These are phyloP conservation scores for Durio zibethinus DNA, from an alignment of 345 rosid genomes.

Conservation along the genomic window DNA sequence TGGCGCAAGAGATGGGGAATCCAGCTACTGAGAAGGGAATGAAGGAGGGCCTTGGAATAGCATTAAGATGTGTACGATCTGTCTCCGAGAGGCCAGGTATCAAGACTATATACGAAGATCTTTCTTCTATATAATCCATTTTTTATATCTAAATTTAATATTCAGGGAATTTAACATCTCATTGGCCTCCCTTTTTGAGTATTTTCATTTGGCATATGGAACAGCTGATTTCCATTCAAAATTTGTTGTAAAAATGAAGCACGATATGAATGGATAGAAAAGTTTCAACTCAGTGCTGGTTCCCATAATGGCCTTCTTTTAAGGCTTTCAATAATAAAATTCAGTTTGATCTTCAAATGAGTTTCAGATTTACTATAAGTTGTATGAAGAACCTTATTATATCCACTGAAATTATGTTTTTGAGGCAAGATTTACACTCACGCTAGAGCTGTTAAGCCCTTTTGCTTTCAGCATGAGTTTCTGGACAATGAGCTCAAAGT, in stretches of 20 bases:
- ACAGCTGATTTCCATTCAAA: background rate
- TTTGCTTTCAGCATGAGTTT: background rate
- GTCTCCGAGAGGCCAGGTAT: constrained; percentile 95
- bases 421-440: background rate
- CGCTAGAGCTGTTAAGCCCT: background rate
- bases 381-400: background rate
- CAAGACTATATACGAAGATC: constrained; percentile 95
- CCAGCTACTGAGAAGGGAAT: constrained; percentile 74
- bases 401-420: background rate
- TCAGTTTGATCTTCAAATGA: background rate
- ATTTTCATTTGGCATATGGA: background rate
- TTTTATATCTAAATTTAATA: background rate
- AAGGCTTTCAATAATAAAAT: background rate
- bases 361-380: background rate
- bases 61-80: constrained; percentile 69
- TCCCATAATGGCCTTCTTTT: background rate
- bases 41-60: constrained; percentile 89
- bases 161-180: constrained; percentile 12
- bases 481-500: background rate
- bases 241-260: constrained; percentile 6
- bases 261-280: constrained; percentile 6
- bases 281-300: background rate
- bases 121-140: constrained; percentile 64
- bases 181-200: constrained; percentile 13
- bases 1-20: constrained; percentile 48